These are phyloP conservation scores for Fusarium floridanum DNA, from an alignment of 2,329 filamentous ascomycete genomes.

Conservation along the genomic window DNA sequence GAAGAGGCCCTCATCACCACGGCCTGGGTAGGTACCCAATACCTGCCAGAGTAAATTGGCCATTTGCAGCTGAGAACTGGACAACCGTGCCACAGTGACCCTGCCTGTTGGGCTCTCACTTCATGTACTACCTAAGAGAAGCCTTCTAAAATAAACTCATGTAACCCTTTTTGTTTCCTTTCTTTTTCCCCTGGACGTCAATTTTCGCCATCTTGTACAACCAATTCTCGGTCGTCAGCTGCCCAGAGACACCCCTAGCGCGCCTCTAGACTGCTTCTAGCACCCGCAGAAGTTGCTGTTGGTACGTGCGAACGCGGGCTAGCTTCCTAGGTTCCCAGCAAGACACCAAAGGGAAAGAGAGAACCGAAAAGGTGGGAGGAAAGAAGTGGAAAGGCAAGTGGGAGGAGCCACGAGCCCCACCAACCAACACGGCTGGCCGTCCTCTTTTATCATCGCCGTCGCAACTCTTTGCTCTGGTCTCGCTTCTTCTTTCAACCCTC, in stretches of 20 bases:
- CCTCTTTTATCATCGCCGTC: constrained; percentile 47
- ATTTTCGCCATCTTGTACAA: constrained; percentile 14
- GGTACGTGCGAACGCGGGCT: constrained; percentile 17
- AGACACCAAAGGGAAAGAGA: constrained; percentile 24
- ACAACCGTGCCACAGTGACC: constrained; percentile 7
- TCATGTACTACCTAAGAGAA: neutral
- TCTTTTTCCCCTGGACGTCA: neutral
- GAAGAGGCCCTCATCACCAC: constrained; percentile 24
- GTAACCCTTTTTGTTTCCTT: neutral
- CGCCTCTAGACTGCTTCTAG: constrained; percentile 38
- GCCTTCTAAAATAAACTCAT: neutral
- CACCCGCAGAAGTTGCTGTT: constrained; percentile 17
- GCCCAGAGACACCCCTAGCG: constrained; percentile 35
- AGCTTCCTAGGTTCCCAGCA: constrained; percentile 9
- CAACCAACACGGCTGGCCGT: constrained; percentile 29
- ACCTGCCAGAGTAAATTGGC: constrained; percentile 6
- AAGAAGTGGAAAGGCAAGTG: constrained; percentile 21
- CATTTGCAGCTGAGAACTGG: constrained; percentile 4
- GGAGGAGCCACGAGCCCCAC: constrained; percentile 40
- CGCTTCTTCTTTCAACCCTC: constrained; percentile 40
- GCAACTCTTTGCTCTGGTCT: constrained; percentile 41
- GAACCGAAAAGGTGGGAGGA: constrained; percentile 13
- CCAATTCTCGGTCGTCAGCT: constrained; percentile 18
- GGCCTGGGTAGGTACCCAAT: constrained; percentile 30
- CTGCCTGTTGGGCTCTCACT: constrained; percentile 11